A percentile compares a stretch with the other conserved stretches of the same genome.
These are phyloP conservation scores for Crithidia brevicula DNA, from an alignment of 208 protist genomes.

Conservation along the genomic window DNA sequence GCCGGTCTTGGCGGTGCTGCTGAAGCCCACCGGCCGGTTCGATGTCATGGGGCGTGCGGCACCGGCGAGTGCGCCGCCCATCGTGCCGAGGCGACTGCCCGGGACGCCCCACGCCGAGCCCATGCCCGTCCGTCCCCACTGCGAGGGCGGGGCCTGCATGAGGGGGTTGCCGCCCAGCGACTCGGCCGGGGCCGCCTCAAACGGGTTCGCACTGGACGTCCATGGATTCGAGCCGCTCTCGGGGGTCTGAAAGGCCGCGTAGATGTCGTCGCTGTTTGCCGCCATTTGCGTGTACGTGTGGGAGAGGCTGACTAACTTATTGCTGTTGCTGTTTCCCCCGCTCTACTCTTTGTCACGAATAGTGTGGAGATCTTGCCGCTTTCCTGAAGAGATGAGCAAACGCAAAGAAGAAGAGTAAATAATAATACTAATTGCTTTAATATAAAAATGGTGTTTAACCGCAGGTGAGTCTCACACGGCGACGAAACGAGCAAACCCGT, in stretches of 20 bases:
- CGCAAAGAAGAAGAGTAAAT: not conserved
- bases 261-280: constrained; percentile 69
- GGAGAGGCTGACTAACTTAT: too few species aligned
- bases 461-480: not conserved
- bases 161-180: constrained; percentile 65
- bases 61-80: constrained; percentile 58
- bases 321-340: too few species aligned
- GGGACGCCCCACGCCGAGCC: constrained; percentile 75
- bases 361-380: too few species aligned
- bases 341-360: too few species aligned
- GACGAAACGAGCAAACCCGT: too few species aligned
- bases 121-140: constrained; percentile 70
- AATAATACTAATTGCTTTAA: not conserved
- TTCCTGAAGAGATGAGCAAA: not conserved
- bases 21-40: constrained; percentile 93
- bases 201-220: constrained; percentile 42
- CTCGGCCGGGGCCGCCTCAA: constrained; percentile 33
- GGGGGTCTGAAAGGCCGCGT: constrained; percentile 73
- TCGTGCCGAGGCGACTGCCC: constrained; percentile 65
- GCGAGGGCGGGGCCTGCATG: constrained; percentile 78
- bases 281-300: constrained; percentile 15
- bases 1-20: constrained; percentile 31
- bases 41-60: constrained; percentile 93
- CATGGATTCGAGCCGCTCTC: constrained; percentile 50
- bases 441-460: not conserved